These are phyloP conservation scores for Yamadazyma spencermartinsiae DNA, from an alignment of 1,139 yeast genomes.

Conservation along the genomic window DNA sequence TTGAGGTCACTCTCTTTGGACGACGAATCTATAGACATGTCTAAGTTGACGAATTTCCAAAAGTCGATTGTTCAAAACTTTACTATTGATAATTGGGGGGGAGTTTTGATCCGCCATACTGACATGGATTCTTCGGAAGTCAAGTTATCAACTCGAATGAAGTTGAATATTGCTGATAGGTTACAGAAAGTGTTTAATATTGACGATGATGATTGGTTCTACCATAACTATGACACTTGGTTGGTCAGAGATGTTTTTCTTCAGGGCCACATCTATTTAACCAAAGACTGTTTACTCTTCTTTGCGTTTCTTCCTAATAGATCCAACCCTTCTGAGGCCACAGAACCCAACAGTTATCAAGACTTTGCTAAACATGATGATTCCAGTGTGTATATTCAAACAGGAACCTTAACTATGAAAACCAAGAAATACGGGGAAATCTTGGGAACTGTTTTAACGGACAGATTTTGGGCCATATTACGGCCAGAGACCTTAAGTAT, in stretches of 20 bases:
- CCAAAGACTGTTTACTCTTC: slow-evolving; percentile 64
- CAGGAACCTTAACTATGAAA: slow-evolving; percentile 53
- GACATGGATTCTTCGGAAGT: slow-evolving; percentile 9
- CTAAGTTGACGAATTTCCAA: slow-evolving; percentile 29
- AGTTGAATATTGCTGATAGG: slow-evolving; percentile 37
- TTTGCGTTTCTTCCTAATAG: slow-evolving; percentile 76
- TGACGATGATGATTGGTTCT: slow-evolving; percentile 49
- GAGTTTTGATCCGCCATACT: slow-evolving; percentile 22
- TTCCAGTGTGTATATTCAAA: slow-evolving; percentile 34
- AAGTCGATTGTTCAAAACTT: slow-evolving; percentile 37
- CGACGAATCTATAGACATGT: slow-evolving; percentile 7
- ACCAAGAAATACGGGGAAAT: slow-evolving; percentile 45
- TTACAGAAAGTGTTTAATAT: slow-evolving; percentile 40
- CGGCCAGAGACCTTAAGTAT: slow-evolving; percentile 68
- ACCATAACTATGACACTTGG: slow-evolving; percentile 73
- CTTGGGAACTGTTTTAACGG: slow-evolving; percentile 37
- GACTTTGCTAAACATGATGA: slow-evolving; percentile 24
- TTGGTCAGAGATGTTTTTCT: slow-evolving; percentile 75
- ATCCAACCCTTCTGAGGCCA: slow-evolving; percentile 1
- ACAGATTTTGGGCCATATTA: slow-evolving; percentile 73
- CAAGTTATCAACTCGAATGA: slow-evolving; percentile 19
- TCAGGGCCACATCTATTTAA: slow-evolving; percentile 82
- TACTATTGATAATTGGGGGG: slow-evolving; percentile 22
- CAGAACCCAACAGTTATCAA: slow-evolving; percentile 1
- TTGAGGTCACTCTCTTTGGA: slow-evolving; percentile 1